Evolutionary conservation across 2,329 filamentous ascomycete genomes (phyloP).

Genomic region (Blumeriella jaapii): DNA sequence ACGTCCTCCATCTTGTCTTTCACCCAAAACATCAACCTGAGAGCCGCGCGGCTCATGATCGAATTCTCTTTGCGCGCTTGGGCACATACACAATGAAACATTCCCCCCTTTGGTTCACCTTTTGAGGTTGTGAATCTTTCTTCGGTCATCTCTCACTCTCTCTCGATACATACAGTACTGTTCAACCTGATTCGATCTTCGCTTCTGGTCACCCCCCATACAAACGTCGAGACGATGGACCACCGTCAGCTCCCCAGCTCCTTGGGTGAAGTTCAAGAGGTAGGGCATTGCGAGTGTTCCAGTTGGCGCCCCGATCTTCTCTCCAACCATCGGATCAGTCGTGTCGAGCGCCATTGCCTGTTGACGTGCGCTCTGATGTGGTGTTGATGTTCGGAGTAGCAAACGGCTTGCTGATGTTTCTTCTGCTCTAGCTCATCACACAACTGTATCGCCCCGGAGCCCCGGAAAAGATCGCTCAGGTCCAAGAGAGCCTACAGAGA

Average conservation of each 20-base stretch:
- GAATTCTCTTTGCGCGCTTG: no score
- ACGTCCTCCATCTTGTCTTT: no score
- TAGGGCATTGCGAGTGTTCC: conserved; percentile 12
- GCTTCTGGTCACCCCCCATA: conserved; percentile 6
- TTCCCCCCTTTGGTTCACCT: background rate
- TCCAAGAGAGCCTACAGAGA: conserved; percentile 65
- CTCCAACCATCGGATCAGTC: no score
- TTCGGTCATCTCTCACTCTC: background rate
- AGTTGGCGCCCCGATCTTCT: background rate
- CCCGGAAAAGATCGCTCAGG: conserved; percentile 34
- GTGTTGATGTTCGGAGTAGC: background rate
- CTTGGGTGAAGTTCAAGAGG: conserved; percentile 24
- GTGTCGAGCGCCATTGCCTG: no score
- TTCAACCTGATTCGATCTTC: background rate
- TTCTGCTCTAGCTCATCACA: conserved; percentile 36
- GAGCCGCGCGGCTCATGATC: no score
- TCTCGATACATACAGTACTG: no score
- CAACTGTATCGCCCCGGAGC: conserved; percentile 37
- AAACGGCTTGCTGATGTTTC: conserved; percentile 2
- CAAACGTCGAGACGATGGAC: conserved; percentile 13
- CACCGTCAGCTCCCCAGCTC: conserved; percentile 19
- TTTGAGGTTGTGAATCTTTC: conserved; percentile 1
- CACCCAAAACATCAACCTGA: no score
- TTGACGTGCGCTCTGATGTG: no score
- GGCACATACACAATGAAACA: conserved; percentile 1